These are phyloP conservation scores for Fomitiporia mediterranea DNA, from an alignment of 1,284 basidiomycete genomes.

Conservation along the genomic window DNA sequence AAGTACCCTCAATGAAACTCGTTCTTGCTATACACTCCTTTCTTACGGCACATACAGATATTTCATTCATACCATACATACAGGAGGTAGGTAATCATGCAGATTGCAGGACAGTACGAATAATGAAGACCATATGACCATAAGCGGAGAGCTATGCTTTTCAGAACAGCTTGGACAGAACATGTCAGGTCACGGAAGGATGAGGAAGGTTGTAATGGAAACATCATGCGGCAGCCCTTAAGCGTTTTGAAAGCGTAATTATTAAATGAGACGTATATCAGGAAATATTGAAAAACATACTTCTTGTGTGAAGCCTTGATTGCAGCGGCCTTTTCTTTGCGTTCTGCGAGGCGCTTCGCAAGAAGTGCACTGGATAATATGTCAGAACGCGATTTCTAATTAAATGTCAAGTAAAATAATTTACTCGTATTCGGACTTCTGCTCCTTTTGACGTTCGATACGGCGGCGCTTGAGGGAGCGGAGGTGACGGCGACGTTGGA, in stretches of 20 bases:
- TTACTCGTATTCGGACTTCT: slow-evolving; percentile 85
- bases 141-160: background rate
- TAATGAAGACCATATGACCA: background rate
- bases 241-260: background rate
- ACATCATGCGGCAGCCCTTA: slow-evolving; percentile 16
- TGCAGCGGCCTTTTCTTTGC: slow-evolving; percentile 20
- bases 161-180: background rate
- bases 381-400: too few species aligned
- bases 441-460: slow-evolving; percentile 90
- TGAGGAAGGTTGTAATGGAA: too few species aligned
- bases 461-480: slow-evolving; percentile 85
- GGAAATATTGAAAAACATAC: slow-evolving; percentile 1
- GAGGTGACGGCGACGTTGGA: slow-evolving; percentile 96
- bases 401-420: slow-evolving; percentile 34
- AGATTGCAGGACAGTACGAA: slow-evolving; percentile 5
- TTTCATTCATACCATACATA: slow-evolving; percentile 16
- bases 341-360: slow-evolving; percentile 12
- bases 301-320: slow-evolving; percentile 20
- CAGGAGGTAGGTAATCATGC: slow-evolving; percentile 12
- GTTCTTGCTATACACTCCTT: too few species aligned
- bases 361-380: slow-evolving; percentile 5
- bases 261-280: background rate
- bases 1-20: too few species aligned
- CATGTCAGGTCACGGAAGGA: background rate
- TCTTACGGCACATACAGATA: slow-evolving; percentile 1